Conservation (phyloP, 176 grass and related monocot genomes). For the Bonia amplexicaulis region DNA sequence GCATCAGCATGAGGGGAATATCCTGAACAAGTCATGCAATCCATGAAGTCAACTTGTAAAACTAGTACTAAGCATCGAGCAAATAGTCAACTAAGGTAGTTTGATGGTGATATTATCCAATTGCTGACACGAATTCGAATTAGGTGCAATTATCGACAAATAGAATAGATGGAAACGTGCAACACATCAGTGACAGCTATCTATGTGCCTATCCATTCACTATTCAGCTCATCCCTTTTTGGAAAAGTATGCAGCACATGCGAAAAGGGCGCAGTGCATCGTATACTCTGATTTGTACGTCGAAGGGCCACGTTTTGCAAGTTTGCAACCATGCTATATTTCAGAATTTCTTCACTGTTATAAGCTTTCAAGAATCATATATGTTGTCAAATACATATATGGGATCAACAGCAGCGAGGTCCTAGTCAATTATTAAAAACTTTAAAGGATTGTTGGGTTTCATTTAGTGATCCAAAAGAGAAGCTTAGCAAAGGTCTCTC, state of each 20-base stretch:
- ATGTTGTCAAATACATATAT: not conserved
- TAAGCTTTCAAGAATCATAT: not conserved
- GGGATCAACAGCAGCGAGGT: not conserved
- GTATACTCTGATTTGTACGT: not conserved
- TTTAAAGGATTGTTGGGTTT: not conserved
- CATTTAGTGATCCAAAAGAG: not conserved
- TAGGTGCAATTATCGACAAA: not conserved
- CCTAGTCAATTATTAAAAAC: not conserved
- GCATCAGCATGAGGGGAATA: not conserved
- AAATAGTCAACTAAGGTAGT: too few species aligned
- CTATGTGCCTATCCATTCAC: not conserved
- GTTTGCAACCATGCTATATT: not conserved
- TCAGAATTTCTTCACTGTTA: not conserved
- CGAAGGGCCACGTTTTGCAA: not conserved
- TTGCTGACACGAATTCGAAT: not conserved
- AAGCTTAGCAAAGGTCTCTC: not conserved
- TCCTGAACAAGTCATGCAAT: not conserved
- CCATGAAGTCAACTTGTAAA: slow-evolving; percentile 5
- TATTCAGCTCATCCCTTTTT: not conserved
- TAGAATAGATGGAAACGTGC: not conserved
- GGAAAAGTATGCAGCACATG: not conserved
- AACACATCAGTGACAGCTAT: slow-evolving; percentile 1
- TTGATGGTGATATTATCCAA: not conserved
- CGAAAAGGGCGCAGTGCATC: not conserved
- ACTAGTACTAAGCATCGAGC: not conserved